Conservation (phyloP, 2,329 filamentous ascomycete species). For the Ascochyta koolunga region DNA sequence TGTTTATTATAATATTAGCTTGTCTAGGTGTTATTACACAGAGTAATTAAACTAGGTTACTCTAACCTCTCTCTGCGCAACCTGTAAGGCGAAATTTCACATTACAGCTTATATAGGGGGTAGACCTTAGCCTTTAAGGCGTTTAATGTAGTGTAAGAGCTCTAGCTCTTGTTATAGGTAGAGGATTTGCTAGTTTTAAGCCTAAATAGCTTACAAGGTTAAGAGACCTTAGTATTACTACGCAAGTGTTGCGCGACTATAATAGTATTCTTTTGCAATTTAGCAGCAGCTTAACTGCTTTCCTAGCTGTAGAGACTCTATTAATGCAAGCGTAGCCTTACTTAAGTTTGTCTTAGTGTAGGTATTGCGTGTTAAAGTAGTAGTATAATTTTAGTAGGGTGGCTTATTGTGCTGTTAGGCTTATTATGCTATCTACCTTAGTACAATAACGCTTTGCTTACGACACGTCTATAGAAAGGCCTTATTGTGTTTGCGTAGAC, state of each 20-base stretch:
- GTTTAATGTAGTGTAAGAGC: conserved; percentile 23
- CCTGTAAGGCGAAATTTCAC: conserved; percentile 14
- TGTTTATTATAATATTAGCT: too few species aligned
- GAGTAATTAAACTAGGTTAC: neutral
- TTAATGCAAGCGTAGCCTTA: neutral
- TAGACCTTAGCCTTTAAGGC: conserved; percentile 13
- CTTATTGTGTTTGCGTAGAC: too few species aligned
- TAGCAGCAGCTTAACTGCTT: neutral
- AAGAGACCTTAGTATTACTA: neutral
- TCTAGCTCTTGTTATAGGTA: conserved; percentile 11
- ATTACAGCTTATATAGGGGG: conserved; percentile 22
- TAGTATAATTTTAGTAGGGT: neutral
- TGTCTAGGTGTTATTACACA: conserved; percentile 14
- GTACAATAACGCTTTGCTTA: too few species aligned
- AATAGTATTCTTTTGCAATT: neutral
- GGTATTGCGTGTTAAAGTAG: neutral
- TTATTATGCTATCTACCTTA: neutral
- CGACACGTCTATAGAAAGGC: too few species aligned
- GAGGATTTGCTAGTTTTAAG: neutral
- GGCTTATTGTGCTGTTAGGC: too few species aligned
- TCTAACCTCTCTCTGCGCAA: conserved; percentile 18
- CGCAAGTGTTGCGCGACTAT: neutral
- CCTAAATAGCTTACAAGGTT: neutral
- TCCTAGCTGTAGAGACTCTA: neutral
- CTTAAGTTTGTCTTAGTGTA: neutral